phyloP scores from a whole-genome alignment of 768 basidiomycete species.

The Boletales sp. region DNA sequence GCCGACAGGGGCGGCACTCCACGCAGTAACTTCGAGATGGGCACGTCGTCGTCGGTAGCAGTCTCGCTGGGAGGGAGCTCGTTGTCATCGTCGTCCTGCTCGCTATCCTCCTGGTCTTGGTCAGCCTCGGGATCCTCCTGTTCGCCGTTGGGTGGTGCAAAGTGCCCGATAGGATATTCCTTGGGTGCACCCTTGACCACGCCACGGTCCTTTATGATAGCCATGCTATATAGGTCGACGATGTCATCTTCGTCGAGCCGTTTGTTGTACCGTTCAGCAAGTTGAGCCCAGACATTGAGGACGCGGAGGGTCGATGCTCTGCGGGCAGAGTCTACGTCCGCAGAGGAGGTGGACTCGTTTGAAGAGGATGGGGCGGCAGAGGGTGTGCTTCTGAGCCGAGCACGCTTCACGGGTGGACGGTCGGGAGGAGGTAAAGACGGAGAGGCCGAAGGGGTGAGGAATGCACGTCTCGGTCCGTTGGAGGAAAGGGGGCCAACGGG shows the following conservation, averaged over 20 bases:
- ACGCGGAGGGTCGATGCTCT: conserved; percentile 52
- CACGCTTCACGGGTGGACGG: conserved; percentile 46
- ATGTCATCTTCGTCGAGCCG: conserved; percentile 78
- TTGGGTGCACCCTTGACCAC: conserved; percentile 45
- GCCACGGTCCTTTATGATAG: conserved; percentile 69
- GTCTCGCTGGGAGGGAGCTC: conserved; percentile 42
- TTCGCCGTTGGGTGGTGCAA: conserved; percentile 39
- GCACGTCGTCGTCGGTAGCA: conserved; percentile 25
- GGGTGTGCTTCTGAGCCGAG: conserved; percentile 44
- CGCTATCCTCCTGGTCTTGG: conserved; percentile 43
- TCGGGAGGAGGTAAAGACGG: conserved; percentile 31
- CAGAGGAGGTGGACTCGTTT: conserved; percentile 23
- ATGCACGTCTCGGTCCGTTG: conserved; percentile 9
- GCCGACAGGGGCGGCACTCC: conserved; percentile 44
- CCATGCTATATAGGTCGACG: conserved; percentile 58
- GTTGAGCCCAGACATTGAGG: conserved; percentile 59
- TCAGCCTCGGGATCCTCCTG: conserved; percentile 38
- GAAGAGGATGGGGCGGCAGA: conserved; percentile 34
- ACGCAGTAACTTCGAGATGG: conserved; percentile 27
- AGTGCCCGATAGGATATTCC: conserved; percentile 49
- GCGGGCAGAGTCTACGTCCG: conserved; percentile 52
- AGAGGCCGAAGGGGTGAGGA: conserved; percentile 27
- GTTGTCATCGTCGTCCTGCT: conserved; percentile 52
- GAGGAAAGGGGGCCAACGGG: background rate
- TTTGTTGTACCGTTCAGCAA: conserved; percentile 65